Base-by-base conservation (phyloP, 1,284 basidiomycete genomes). In the Ganoderma sinense region DNA sequence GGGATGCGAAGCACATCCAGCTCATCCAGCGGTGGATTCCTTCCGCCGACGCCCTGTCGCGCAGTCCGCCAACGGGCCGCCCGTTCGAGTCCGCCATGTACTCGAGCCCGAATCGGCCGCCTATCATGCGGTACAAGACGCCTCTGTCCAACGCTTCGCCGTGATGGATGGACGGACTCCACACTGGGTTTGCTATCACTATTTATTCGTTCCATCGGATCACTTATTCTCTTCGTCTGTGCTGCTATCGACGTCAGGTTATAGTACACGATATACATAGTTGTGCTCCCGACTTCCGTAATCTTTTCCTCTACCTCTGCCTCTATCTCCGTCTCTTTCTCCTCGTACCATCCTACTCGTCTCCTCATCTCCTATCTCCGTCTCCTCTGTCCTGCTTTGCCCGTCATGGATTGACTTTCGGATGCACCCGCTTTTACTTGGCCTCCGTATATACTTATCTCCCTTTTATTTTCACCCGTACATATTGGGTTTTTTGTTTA, bases 11-110 rank as follows among this genome's bases (percentile, higher is more conserved):
- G 66, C 76, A 75, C 56, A 74, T 76, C 53, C 77, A 78, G 74
- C 73, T 78, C 23, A 80, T 80, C 59, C 76, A 79, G 70, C 78
- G 78, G 55, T 80, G 79, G 79, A 74, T 80, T 20, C 79, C 79
- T 62, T 74, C 75, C 64, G 60, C 75, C 56, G 78, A 78, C 51
- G 71, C 75, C 14, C 43, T 73, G 65, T 72, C 74, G 13, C 71
- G 76, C 23, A 77, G 76, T 67, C 77, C 76, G 31, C 76, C 78
- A 4, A 75, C 76, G 4, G 74, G 77, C n/a, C 70, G 70, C 18
- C 69, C 75, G 69, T 71, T 71, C 64, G 72, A 68, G 41, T 64
- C 68, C 62, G 51, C 63, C 48, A 40, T 62, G 66, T 55, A 69
- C 67, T 31, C 23, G 60, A 68, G 71, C 58, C 68, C 63, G 55